Base-by-base conservation (phyloP, 805 yeast species). In the Barnettozyma salicaria region DNA sequence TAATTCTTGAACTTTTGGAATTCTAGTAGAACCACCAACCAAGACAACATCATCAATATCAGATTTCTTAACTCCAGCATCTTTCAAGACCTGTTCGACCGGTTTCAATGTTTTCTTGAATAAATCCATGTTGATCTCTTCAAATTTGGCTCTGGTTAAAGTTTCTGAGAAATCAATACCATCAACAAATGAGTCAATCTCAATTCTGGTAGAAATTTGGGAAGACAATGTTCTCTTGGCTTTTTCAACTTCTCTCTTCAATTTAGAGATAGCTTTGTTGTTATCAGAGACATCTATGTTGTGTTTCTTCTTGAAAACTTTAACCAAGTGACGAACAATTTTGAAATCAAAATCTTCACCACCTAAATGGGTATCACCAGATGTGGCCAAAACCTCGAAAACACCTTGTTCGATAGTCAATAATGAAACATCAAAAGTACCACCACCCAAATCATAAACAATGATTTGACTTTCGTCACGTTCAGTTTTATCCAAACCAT, bases 11-110 rank as follows among this genome's bases (percentile, higher is more conserved):
- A 90, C 90, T 76, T 88, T 92, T 69, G 97, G 98, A 70, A 90
- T 92, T 76, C 97, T 86, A 39, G 98, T 92, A 27, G 98, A 90
- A 68, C 98, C 98, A 74, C 98, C 98, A 59, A 90, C 98, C 37
- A 90, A 72, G 30, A 90, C 97, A 60, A 90, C 88, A 59, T 90
- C 98, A 64, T 90, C 87, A 55, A 90, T 77, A 54, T 86, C 95
- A 47, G 80, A 68, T 68, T 84, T 84, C 65, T 80, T 79, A 47
- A 89, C 74, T 62, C 89, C 90, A 36, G 97, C 79, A 65, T 92
- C 98, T 66, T 84, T 84, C 62, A 90, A 74, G 34, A 90, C 97
- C 67, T 84, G 90, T 68, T 87, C 95, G 50, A 90, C 97, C 37
- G 97, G 97, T 61, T 85, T 89, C 62, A 90, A 71, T 38, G 98